These are phyloP conservation scores for Suillus alpinus DNA, from an alignment of 768 basidiomycete species.

Conservation along the genomic window DNA sequence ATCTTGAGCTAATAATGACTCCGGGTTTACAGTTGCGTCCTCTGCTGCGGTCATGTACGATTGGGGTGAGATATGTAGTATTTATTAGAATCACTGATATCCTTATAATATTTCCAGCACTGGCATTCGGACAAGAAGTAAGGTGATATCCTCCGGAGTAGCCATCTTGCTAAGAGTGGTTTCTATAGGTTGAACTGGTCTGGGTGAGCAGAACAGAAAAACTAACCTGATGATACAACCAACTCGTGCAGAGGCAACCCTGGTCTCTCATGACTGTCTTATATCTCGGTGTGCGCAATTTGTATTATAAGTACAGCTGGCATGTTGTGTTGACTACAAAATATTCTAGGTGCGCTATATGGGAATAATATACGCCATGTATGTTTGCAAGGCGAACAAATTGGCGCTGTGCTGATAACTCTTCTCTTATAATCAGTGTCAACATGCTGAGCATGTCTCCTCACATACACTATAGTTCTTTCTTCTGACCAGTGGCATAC, in stretches of 20 bases:
- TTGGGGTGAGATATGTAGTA: background rate
- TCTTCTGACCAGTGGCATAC: background rate
- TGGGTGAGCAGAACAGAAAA: background rate
- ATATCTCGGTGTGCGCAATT: background rate
- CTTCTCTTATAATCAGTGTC: background rate
- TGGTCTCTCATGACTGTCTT: background rate
- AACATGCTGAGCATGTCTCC: background rate
- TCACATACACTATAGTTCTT: background rate
- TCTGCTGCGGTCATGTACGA: background rate
- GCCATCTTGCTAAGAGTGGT: background rate
- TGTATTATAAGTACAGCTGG: background rate
- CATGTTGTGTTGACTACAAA: background rate
- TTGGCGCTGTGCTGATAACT: background rate
- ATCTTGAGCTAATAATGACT: background rate
- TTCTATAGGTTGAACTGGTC: background rate
- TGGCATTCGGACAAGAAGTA: background rate
- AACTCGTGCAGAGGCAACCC: background rate
- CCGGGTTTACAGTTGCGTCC: background rate
- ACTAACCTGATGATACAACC: background rate
- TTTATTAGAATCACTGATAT: background rate
- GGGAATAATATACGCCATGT: background rate
- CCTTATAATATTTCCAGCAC: background rate
- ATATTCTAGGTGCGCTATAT: background rate
- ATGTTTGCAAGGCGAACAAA: background rate
- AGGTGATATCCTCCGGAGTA: background rate